These are phyloP conservation scores for Trametes coccinea DNA, from an alignment of 768 basidiomycete species.

Conservation along the genomic window DNA sequence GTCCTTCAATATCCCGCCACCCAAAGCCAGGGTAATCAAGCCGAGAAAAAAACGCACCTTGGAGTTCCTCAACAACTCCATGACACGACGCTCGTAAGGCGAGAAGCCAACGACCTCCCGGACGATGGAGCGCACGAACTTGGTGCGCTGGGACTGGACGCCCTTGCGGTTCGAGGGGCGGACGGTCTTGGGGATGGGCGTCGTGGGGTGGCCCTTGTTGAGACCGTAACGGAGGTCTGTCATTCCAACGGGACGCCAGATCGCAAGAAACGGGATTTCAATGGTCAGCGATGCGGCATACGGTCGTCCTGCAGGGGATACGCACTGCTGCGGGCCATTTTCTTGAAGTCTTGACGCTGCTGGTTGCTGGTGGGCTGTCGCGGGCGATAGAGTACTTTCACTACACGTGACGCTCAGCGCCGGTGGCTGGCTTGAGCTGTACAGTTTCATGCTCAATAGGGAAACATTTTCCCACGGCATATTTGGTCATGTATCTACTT, in stretches of 20 bases:
- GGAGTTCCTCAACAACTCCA: conserved; percentile 98
- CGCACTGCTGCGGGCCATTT: conserved; percentile 82
- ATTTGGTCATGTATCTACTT: conserved; percentile 13
- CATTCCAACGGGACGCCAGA: conserved; percentile 1
- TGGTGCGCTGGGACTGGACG: conserved; percentile 82
- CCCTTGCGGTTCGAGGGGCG: conserved; percentile 95
- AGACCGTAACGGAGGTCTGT: conserved; percentile 81
- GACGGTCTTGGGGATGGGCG: conserved; percentile 69
- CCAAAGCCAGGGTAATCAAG: conserved; percentile 5
- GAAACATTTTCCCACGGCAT: conserved; percentile 12
- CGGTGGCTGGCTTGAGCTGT: conserved; percentile 25
- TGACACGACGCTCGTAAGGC: conserved; percentile 94
- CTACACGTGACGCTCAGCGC: conserved; percentile 24
- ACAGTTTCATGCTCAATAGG: conserved; percentile 18
- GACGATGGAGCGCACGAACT: conserved; percentile 90
- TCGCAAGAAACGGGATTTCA: not conserved
- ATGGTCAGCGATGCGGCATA: conserved; percentile 6
- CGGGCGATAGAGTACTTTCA: conserved; percentile 18
- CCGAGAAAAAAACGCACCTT: conserved; percentile 57
- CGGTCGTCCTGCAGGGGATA: conserved; percentile 19
- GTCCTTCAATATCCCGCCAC: conserved; percentile 8
- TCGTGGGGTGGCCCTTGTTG: conserved; percentile 90
- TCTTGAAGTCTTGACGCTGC: conserved; percentile 55
- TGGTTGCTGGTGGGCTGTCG: conserved; percentile 25
- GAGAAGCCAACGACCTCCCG: conserved; percentile 98